phyloP scores from a whole-genome alignment of 345 rosid genomes.

The Alliaria petiolata region DNA sequence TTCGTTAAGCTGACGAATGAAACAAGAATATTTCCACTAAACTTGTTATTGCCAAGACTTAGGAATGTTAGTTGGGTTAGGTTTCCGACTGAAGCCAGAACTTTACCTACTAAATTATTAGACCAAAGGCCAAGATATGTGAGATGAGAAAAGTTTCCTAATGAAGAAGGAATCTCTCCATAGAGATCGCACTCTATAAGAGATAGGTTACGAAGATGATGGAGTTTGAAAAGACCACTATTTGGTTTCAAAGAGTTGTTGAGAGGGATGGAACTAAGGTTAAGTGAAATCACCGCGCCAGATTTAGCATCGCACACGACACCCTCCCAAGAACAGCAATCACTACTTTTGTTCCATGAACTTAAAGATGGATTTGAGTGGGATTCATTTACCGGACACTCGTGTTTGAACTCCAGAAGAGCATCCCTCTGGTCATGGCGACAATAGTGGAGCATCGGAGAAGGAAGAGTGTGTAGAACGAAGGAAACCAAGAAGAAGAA shows the following conservation, averaged over 20 bases:
- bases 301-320: not conserved
- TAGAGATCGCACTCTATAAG: too few relatives aligned
- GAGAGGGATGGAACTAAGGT: too few relatives aligned
- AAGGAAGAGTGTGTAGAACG: not conserved
- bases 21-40: not conserved
- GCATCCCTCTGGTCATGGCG: conserved; percentile 1
- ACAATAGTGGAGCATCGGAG: not conserved
- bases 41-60: fast-evolving
- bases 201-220: too few relatives aligned
- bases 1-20: not conserved
- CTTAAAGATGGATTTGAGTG: not conserved
- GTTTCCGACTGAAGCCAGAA: not conserved
- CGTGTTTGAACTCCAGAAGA: conserved; percentile 6
- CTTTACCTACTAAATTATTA: not conserved
- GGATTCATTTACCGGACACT: not conserved
- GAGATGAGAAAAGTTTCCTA: too few relatives aligned
- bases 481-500: not conserved
- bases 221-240: too few relatives aligned
- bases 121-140: not conserved
- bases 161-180: too few relatives aligned
- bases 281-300: not conserved
- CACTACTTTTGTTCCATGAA: not conserved
- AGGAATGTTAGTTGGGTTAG: not conserved
- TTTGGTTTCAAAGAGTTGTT: too few relatives aligned
- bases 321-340: not conserved